Conservation (phyloP, 1,284 basidiomycete genomes). For the Megacollybia platyphylla region DNA sequence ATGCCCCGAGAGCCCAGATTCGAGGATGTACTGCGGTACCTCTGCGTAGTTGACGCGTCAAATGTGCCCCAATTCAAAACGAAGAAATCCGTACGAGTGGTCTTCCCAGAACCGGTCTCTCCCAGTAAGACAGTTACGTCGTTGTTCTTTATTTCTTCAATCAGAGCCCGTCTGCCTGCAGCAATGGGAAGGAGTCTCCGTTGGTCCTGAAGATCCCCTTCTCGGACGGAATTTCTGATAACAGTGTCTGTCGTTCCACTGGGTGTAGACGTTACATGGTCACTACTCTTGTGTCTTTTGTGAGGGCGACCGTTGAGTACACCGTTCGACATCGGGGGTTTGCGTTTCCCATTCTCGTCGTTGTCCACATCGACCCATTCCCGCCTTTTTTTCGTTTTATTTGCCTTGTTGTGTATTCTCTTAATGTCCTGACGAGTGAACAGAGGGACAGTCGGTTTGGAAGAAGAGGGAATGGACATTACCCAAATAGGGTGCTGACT, state of each 20-base stretch:
- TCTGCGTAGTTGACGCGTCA: conserved; percentile 29
- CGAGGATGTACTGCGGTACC: conserved; percentile 82
- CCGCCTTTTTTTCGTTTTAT: too few species aligned
- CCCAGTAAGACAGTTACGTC: conserved; percentile 89
- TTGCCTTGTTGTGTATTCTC: too few species aligned
- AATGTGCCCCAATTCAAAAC: not conserved
- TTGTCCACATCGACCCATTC: too few species aligned
- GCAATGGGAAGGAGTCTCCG: conserved; percentile 69
- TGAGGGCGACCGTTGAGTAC: too few species aligned
- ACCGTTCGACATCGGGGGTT: too few species aligned
- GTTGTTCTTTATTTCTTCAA: conserved; percentile 63
- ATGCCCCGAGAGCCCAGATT: conserved; percentile 47
- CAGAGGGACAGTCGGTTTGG: too few species aligned
- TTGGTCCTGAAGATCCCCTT: conserved; percentile 35
- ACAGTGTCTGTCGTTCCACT: too few species aligned
- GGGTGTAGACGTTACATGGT: too few species aligned
- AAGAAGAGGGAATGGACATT: conserved; percentile 1
- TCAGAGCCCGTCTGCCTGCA: conserved; percentile 66
- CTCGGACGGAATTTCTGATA: too few species aligned
- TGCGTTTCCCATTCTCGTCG: too few species aligned
- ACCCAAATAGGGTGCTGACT: conserved; percentile 7
- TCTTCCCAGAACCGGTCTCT: conserved; percentile 97
- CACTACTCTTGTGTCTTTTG: too few species aligned
- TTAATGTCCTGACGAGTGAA: too few species aligned
- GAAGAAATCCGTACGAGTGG: conserved; percentile 62